Evolutionary conservation across 345 rosid genomes (phyloP).

Genomic region (Populus nigra): DNA sequence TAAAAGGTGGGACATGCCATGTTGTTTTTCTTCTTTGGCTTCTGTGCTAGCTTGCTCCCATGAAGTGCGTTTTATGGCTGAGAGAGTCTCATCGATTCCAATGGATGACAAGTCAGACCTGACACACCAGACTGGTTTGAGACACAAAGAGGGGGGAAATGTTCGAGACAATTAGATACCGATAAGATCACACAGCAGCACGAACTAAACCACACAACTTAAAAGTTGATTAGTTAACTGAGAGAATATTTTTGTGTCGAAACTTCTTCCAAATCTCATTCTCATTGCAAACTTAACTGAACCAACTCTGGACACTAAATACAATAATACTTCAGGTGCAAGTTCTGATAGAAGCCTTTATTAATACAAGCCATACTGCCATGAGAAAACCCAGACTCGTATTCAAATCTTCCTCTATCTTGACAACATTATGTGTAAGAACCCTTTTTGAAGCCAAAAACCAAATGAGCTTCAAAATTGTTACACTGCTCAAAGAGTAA

Average conservation of each 20-base stretch:
- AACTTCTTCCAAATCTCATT: neutral
- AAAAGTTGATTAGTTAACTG: neutral
- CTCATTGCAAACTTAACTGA: neutral
- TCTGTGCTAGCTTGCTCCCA: neutral
- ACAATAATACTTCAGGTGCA: neutral
- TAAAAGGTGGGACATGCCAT: neutral
- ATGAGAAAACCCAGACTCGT: neutral
- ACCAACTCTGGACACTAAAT: conserved; percentile 1
- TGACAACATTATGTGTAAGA: neutral
- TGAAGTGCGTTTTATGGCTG: neutral
- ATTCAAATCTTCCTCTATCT: conserved; percentile 21
- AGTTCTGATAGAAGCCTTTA: conserved; percentile 10
- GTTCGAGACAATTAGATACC: neutral
- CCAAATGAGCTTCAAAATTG: conserved; percentile 14
- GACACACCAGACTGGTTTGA: neutral
- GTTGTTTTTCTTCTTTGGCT: neutral
- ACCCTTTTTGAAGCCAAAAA: conserved; percentile 21
- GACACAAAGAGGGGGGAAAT: neutral
- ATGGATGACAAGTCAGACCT: neutral
- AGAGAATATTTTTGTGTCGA: neutral
- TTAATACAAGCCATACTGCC: conserved; percentile 11
- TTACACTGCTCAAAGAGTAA: conserved; percentile 15
- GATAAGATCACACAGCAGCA: neutral
- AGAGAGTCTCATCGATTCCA: neutral
- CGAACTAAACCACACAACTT: neutral